Percentiles rank a stretch among this genome's conserved stretches.
phyloP scores from a whole-genome alignment of 306 rosid species.

The Acacia confusa region DNA sequence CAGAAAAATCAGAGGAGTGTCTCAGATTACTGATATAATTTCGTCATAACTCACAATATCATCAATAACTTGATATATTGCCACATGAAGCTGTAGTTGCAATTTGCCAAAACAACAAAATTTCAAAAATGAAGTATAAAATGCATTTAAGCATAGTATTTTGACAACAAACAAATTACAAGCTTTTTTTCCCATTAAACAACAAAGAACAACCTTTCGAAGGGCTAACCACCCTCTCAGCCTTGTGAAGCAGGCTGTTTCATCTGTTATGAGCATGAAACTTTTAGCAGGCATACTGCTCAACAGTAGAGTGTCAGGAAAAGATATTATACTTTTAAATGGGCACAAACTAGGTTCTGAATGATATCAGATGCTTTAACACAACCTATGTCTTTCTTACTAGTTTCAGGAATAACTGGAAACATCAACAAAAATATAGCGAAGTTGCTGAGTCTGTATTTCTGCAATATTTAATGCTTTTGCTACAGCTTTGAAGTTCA shows the following conservation, averaged over 20 bases:
- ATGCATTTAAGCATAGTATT: not conserved
- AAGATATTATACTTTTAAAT: not conserved
- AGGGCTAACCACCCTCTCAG: no score
- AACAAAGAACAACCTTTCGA: no score
- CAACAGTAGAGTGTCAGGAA: not conserved
- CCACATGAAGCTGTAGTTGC: not conserved
- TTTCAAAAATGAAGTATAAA: not conserved
- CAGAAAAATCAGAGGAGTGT: slow-evolving; percentile 2
- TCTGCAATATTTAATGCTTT: not conserved
- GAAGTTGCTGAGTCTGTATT: not conserved
- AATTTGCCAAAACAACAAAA: slow-evolving; percentile 14
- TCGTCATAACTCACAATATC: no score
- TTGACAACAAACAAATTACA: no score
- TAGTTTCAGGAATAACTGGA: not conserved
- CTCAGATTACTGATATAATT: not conserved
- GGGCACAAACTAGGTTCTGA: not conserved
- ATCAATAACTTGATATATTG: no score
- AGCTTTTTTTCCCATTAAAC: no score
- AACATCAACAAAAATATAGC: not conserved
- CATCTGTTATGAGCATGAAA: no score
- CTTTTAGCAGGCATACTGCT: no score
- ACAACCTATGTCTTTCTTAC: not conserved
- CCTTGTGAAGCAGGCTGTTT: no score
- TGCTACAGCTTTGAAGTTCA: not conserved
- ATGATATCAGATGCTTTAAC: not conserved